phyloP scores from a whole-genome alignment of 148 eudicot genomes.

The Persicaria maculosa region DNA sequence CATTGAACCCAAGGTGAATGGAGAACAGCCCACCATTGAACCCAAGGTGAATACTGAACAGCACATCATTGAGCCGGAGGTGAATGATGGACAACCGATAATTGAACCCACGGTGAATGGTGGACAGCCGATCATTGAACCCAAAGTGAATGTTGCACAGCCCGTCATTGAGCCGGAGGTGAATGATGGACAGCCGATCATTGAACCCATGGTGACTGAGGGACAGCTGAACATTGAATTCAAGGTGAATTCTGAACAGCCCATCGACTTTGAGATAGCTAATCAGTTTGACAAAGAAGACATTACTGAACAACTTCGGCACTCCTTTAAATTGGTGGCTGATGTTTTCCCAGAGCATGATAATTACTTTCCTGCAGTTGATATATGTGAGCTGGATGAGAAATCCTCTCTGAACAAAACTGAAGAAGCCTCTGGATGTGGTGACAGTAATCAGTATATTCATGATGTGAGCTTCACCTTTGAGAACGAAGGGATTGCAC shows the following conservation, averaged over 20 bases:
- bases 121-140: too few relatives aligned
- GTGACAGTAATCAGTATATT: background rate
- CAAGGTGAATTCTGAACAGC: constrained; percentile 11
- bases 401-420: constrained; percentile 14
- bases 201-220: too few relatives aligned
- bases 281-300: constrained; percentile 23
- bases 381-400: background rate
- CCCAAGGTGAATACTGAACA: too few relatives aligned
- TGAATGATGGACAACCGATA: too few relatives aligned
- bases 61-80: too few relatives aligned
- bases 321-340: background rate
- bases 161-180: too few relatives aligned
- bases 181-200: too few relatives aligned
- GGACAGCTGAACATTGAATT: too few relatives aligned
- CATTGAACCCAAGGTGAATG: too few relatives aligned
- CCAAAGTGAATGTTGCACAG: too few relatives aligned
- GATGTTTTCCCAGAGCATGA: background rate
- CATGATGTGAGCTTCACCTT: background rate
- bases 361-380: background rate
- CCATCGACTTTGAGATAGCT: constrained; percentile 14
- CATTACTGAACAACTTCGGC: background rate
- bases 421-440: constrained; percentile 16
- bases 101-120: too few relatives aligned
- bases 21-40: too few relatives aligned
- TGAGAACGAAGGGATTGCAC: background rate